These are phyloP conservation scores for Stephanodiscus triporus DNA, from an alignment of 108 stramenopile species.

Conservation along the genomic window DNA sequence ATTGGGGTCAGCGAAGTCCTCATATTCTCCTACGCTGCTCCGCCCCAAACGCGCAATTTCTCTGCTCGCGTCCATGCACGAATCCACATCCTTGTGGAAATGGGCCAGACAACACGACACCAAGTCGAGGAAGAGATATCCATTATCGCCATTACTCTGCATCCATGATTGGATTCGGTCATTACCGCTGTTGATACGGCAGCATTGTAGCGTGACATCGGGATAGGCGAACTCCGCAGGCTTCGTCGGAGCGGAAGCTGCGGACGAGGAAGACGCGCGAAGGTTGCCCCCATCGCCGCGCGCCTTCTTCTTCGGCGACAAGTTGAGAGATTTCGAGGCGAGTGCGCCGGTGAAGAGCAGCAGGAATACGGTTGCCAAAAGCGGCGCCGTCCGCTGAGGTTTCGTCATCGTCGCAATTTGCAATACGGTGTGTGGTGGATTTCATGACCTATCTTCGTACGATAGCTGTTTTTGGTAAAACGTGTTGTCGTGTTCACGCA, in stretches of 20 bases:
- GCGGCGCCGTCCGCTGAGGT: conserved; percentile 7
- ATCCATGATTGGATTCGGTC: conserved; percentile 11
- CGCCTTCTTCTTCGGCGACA: not conserved
- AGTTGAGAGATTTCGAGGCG: not conserved
- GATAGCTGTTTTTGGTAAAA: too few relatives aligned
- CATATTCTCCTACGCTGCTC: not conserved
- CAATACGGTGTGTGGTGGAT: too few relatives aligned
- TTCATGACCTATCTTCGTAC: too few relatives aligned
- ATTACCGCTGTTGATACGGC: conserved; percentile 8
- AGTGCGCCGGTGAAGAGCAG: not conserved
- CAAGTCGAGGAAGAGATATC: conserved; percentile 16
- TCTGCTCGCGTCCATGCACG: not conserved
- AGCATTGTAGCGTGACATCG: conserved; percentile 9
- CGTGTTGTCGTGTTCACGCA: too few relatives aligned
- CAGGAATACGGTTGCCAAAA: conserved; percentile 11
- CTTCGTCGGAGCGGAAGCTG: not conserved
- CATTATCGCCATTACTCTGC: conserved; percentile 6
- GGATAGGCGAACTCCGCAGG: conserved; percentile 10
- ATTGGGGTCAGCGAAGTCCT: not conserved
- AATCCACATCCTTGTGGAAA: conserved; percentile 12
- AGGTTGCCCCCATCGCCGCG: not conserved
- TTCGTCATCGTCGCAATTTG: conserved; percentile 13
- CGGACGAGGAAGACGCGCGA: not conserved
- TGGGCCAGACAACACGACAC: conserved; percentile 27
- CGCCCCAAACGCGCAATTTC: not conserved